Conservation (phyloP, 2,329 filamentous ascomycete genomes). For the Fusarium sp. region DNA sequence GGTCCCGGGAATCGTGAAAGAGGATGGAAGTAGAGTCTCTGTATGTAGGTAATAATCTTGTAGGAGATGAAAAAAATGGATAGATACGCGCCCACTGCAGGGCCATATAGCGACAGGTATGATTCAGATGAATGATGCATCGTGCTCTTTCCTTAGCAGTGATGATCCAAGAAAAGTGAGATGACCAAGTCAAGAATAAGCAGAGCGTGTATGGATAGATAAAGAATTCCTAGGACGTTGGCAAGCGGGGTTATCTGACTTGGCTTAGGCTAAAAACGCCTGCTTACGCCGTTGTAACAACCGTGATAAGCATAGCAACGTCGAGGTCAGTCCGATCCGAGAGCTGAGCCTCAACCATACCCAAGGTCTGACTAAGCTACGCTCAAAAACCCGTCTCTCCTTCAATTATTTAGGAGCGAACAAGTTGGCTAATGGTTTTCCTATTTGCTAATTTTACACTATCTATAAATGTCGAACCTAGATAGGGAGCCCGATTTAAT, state of each 20-base stretch:
- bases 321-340: too few relatives aligned
- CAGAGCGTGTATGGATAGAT: too few relatives aligned
- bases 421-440: too few relatives aligned
- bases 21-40: neutral
- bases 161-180: neutral
- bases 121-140: neutral
- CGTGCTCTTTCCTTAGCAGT: neutral
- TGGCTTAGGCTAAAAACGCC: neutral
- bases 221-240: neutral
- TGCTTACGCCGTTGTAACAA: too few relatives aligned
- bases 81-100: neutral
- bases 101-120: neutral
- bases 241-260: neutral
- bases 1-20: neutral
- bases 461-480: too few relatives aligned
- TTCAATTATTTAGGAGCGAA: too few relatives aligned
- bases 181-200: neutral
- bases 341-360: too few relatives aligned
- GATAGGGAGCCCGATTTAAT: too few relatives aligned
- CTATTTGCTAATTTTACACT: too few relatives aligned
- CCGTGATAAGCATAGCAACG: too few relatives aligned
- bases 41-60: neutral
- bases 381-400: too few relatives aligned
- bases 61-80: neutral
- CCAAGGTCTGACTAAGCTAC: too few relatives aligned